Evolutionary conservation across 2,329 filamentous ascomycete genomes (phyloP).

Genomic region (Trichoderma pleuroti): DNA sequence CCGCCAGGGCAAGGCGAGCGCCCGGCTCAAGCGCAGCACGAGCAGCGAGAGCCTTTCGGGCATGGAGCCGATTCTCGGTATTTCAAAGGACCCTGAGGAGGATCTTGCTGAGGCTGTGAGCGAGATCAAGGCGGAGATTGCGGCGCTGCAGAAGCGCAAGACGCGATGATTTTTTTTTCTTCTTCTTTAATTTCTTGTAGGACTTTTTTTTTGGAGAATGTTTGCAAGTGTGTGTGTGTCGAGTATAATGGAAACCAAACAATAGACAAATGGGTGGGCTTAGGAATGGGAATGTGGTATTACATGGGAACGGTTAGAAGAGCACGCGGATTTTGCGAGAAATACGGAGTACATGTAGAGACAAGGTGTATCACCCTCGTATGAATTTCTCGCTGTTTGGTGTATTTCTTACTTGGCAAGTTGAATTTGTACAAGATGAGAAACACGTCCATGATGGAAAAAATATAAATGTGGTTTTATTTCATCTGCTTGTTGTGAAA

Average conservation of each 20-base stretch:
- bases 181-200: not conserved
- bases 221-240: not conserved
- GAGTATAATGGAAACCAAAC: not conserved
- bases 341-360: not conserved
- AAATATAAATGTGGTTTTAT: not conserved
- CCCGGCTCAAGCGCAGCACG: conserved; percentile 45
- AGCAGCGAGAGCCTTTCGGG: conserved; percentile 57
- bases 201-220: not conserved
- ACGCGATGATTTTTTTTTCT: not conserved
- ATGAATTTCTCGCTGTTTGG: not conserved
- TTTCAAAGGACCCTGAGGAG: conserved; percentile 70
- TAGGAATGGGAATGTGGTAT: not conserved
- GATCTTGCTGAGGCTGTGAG: conserved; percentile 76
- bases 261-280: not conserved
- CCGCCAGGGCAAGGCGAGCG: conserved; percentile 47
- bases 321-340: not conserved
- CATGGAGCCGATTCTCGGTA: conserved; percentile 66
- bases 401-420: not conserved
- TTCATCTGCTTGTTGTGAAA: conserved; percentile 7
- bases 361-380: not conserved
- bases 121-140: conserved; percentile 70
- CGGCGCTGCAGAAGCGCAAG: conserved; percentile 22
- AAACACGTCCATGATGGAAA: not conserved
- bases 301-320: not conserved
- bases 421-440: not conserved